phyloP scores from a whole-genome alignment of 768 basidiomycete species.

The Mycena olivaceomarginata region DNA sequence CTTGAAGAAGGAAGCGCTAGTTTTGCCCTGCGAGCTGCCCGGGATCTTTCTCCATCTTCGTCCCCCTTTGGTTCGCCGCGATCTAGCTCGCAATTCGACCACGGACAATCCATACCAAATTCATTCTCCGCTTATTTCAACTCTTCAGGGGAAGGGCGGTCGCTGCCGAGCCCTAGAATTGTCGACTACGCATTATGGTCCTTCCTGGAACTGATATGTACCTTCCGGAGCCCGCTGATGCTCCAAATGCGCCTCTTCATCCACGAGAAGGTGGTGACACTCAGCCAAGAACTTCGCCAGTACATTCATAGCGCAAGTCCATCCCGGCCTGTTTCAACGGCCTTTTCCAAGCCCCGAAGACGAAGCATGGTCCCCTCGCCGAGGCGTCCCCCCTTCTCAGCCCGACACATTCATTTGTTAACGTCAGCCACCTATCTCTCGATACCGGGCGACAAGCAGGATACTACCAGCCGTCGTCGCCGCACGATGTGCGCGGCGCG shows the following conservation, averaged over 20 bases:
- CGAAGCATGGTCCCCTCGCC: constrained; percentile 66
- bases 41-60: constrained; percentile 65
- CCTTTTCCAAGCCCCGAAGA: constrained; percentile 75
- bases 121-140: constrained; percentile 52
- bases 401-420: constrained; percentile 54
- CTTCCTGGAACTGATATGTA: constrained; percentile 77
- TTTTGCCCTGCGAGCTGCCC: constrained; percentile 68
- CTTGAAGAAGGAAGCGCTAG: constrained; percentile 76
- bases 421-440: constrained; percentile 43
- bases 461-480: constrained; percentile 60
- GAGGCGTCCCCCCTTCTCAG: constrained; percentile 65
- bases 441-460: constrained; percentile 62
- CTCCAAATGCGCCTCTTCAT: constrained; percentile 80
- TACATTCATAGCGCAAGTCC: constrained; percentile 50
- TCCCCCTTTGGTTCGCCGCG: constrained; percentile 75
- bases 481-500: constrained; percentile 61
- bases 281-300: constrained; percentile 71
- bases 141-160: constrained; percentile 45
- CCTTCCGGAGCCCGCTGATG: constrained; percentile 76
- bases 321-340: constrained; percentile 66
- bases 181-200: constrained; percentile 88
- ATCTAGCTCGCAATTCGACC: constrained; percentile 64
- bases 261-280: constrained; percentile 75
- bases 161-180: constrained; percentile 68
- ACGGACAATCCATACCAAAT: constrained; percentile 48